phyloP scores from a whole-genome alignment of 1,139 yeast species.

The Blastobotrys malaysiensis region DNA sequence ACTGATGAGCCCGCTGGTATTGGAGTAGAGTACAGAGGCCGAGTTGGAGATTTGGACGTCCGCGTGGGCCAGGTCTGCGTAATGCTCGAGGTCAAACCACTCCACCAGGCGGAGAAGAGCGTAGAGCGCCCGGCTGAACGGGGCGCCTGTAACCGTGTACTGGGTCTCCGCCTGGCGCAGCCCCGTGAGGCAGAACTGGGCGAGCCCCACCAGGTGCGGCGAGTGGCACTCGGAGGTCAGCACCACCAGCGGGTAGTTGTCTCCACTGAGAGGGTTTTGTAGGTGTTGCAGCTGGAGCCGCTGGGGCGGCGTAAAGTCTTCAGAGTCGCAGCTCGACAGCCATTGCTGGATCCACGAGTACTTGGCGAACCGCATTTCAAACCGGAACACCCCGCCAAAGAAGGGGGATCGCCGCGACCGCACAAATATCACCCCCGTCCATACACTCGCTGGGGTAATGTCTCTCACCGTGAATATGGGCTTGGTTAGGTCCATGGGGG shows the following conservation, averaged over 20 bases:
- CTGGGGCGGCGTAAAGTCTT: background rate
- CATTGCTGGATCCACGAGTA: slow-evolving; percentile 12
- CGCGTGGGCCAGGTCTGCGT: slow-evolving; percentile 11
- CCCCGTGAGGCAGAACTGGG: slow-evolving; percentile 15
- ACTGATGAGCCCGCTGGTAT: slow-evolving; percentile 7
- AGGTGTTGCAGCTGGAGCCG: background rate
- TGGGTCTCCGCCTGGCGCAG: slow-evolving; percentile 7
- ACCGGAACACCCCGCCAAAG: slow-evolving; percentile 14
- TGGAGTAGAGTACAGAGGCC: slow-evolving; percentile 14
- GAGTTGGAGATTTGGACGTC: slow-evolving; percentile 15
- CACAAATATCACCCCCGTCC: slow-evolving; percentile 16
- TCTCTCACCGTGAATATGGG: slow-evolving; percentile 4
- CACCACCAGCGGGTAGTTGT: slow-evolving; percentile 11
- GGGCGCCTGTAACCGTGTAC: background rate
- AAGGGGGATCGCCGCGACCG: slow-evolving; percentile 11
- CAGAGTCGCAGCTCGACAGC: slow-evolving; percentile 6
- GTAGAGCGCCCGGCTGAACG: slow-evolving; percentile 14
- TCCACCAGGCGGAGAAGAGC: slow-evolving; percentile 9
- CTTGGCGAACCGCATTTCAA: slow-evolving; percentile 12
- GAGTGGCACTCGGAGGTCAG: slow-evolving; percentile 13
- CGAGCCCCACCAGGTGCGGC: slow-evolving; percentile 7
- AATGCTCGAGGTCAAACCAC: slow-evolving; percentile 14
- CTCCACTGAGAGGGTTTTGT: slow-evolving; percentile 7
- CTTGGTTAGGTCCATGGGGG: slow-evolving; percentile 1
- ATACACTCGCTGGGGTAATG: slow-evolving; percentile 7